Evolutionary conservation across 2,329 filamentous ascomycete genomes (phyloP).

Genomic region (Ophiobolus disseminans): DNA sequence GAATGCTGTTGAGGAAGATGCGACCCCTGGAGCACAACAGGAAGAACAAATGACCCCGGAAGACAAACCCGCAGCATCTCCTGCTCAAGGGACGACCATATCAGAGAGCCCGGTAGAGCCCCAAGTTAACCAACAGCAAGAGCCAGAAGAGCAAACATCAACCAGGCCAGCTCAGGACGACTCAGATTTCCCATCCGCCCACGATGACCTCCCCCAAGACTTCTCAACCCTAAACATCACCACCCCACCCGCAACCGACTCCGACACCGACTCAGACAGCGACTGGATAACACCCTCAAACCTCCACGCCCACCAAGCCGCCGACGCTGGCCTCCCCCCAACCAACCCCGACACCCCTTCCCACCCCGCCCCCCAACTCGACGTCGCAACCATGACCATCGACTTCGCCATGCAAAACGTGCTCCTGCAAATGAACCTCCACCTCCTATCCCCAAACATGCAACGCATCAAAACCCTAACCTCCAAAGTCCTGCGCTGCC

Average conservation of each 20-base stretch:
- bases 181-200: background rate
- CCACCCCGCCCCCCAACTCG: constrained; percentile 71
- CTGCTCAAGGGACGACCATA: background rate
- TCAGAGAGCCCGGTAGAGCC: background rate
- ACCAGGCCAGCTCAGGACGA: background rate
- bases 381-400: constrained; percentile 90
- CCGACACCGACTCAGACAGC: constrained; percentile 43
- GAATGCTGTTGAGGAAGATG: no score
- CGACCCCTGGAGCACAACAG: no score
- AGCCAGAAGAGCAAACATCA: background rate
- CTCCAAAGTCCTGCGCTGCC: constrained; percentile 89
- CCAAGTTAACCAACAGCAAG: background rate
- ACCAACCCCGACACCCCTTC: constrained; percentile 53
- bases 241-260: constrained; percentile 18
- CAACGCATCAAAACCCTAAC: constrained; percentile 84
- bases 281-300: constrained; percentile 97
- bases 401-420: constrained; percentile 99
- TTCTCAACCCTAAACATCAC: constrained; percentile 33
- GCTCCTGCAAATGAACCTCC: constrained; percentile 90
- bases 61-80: background rate
- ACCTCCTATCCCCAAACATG: constrained; percentile 80
- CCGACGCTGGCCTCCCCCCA: constrained; percentile 59
- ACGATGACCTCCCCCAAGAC: constrained; percentile 19
- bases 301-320: constrained; percentile 80
- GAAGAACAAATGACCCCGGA: no score